Conservation (phyloP, 1,284 basidiomycete genomes). For the Ustilago trichophora region DNA sequence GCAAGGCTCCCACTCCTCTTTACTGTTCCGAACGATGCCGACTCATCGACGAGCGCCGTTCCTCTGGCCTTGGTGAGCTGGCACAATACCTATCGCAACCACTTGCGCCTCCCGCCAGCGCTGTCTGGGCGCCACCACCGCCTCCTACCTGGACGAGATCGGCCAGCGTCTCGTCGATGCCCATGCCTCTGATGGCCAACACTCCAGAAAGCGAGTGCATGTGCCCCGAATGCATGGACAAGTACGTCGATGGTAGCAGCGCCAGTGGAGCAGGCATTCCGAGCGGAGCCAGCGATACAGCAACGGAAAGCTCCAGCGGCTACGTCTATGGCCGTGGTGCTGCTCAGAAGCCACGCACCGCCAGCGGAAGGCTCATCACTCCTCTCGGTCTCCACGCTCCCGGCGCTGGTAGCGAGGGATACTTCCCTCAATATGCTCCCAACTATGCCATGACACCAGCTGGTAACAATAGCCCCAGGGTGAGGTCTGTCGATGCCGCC, state of each 20-base stretch:
- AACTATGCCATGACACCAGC: conserved; percentile 12
- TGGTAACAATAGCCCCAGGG: conserved; percentile 14
- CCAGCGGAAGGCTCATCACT: conserved; percentile 56
- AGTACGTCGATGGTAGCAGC: conserved; percentile 42
- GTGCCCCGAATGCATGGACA: conserved; percentile 57
- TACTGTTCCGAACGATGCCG: conserved; percentile 62
- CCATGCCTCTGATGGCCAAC: conserved; percentile 11
- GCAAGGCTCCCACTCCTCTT: conserved; percentile 46
- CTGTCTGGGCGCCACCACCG: conserved; percentile 22
- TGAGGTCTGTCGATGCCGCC: conserved; percentile 7
- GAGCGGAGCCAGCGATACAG: conserved; percentile 59
- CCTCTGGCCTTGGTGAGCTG: conserved; percentile 49
- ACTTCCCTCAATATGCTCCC: conserved; percentile 43
- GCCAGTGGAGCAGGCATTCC: conserved; percentile 50
- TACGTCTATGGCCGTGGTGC: conserved; percentile 34
- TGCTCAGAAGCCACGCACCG: conserved; percentile 49
- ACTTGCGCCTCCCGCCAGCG: conserved; percentile 13
- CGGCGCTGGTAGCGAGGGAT: conserved; percentile 39
- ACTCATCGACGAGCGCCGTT: conserved; percentile 53
- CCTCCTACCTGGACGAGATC: conserved; percentile 14
- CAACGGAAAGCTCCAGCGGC: conserved; percentile 54
- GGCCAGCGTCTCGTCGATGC: conserved; percentile 34
- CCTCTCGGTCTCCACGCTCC: conserved; percentile 49
- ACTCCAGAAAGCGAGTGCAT: conserved; percentile 57
- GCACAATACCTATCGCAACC: conserved; percentile 51